Conservation (phyloP, 768 basidiomycete genomes). For the Chlorophyllum brunneum region DNA sequence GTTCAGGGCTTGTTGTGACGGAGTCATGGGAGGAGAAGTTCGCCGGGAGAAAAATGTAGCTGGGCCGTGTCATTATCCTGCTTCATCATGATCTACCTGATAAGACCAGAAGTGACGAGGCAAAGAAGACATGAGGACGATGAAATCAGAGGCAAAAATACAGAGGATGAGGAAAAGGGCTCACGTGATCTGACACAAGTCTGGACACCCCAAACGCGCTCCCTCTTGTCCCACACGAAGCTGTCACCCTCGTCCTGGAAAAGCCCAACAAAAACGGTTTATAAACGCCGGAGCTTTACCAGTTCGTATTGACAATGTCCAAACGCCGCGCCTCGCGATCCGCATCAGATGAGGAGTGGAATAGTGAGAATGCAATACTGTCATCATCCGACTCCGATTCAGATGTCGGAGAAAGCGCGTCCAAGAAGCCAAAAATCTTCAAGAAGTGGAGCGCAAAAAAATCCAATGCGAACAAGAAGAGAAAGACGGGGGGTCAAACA, state of each 20-base stretch:
- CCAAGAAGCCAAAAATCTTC: conserved; percentile 12
- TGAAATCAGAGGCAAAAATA: too few relatives aligned
- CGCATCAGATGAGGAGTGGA: conserved; percentile 19
- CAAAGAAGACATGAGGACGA: too few relatives aligned
- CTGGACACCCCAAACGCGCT: too few relatives aligned
- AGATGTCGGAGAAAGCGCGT: conserved; percentile 20
- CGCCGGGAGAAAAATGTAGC: too few relatives aligned
- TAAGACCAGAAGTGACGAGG: too few relatives aligned
- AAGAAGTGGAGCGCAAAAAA: neutral
- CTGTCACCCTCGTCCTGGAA: neutral
- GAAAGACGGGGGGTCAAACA: conserved; percentile 6
- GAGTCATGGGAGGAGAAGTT: conserved; percentile 1
- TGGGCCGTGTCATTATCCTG: too few relatives aligned
- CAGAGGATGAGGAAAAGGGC: too few relatives aligned
- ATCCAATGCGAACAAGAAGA: neutral
- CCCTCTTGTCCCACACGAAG: too few relatives aligned
- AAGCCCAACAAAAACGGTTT: neutral
- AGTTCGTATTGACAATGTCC: conserved; percentile 14
- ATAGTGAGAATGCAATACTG: conserved; percentile 11
- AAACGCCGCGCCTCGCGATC: conserved; percentile 20
- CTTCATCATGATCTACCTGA: too few relatives aligned
- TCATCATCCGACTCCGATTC: conserved; percentile 9
- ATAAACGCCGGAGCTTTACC: neutral
- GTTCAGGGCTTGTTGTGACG: conserved; percentile 1
- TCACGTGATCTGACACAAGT: too few relatives aligned